These are phyloP conservation scores for Tremella mesenterica DNA, from an alignment of 768 basidiomycete species.

Conservation along the genomic window DNA sequence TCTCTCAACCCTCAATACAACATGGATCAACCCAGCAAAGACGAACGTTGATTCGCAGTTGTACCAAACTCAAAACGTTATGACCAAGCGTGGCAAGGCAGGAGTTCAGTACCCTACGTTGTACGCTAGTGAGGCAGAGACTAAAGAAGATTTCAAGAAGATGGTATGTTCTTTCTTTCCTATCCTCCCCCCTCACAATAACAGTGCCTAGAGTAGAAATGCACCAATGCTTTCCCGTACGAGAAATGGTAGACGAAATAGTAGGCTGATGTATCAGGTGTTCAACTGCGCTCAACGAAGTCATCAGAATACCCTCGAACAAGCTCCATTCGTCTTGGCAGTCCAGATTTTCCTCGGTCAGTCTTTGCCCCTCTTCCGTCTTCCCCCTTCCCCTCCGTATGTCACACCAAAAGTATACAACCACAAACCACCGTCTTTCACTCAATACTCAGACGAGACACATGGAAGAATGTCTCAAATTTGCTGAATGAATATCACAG, in stretches of 20 bases:
- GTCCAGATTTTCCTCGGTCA: conserved; percentile 21
- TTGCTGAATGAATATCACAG: too few relatives aligned
- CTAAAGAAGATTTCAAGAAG: conserved; percentile 29
- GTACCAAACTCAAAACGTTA: conserved; percentile 18
- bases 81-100: conserved; percentile 18
- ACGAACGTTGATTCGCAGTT: conserved; percentile 8
- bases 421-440: too few relatives aligned
- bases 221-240: too few relatives aligned
- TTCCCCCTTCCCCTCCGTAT: too few relatives aligned
- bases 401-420: too few relatives aligned
- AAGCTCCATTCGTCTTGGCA: conserved; percentile 19
- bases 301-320: conserved; percentile 34
- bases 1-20: too few relatives aligned
- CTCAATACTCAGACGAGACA: too few relatives aligned
- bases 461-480: too few relatives aligned
- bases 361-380: conserved; percentile 2
- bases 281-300: conserved; percentile 35
- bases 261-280: conserved; percentile 3
- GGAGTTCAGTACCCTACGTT: conserved; percentile 32
- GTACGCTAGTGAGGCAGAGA: conserved; percentile 32
- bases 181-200: too few relatives aligned
- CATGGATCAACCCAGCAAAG: too few relatives aligned
- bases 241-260: background rate
- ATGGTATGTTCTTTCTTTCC: conserved; percentile 5
- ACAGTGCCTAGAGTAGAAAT: too few relatives aligned